Conservation (phyloP, 148 eudicot species). For the Heliosperma pusillum region DNA sequence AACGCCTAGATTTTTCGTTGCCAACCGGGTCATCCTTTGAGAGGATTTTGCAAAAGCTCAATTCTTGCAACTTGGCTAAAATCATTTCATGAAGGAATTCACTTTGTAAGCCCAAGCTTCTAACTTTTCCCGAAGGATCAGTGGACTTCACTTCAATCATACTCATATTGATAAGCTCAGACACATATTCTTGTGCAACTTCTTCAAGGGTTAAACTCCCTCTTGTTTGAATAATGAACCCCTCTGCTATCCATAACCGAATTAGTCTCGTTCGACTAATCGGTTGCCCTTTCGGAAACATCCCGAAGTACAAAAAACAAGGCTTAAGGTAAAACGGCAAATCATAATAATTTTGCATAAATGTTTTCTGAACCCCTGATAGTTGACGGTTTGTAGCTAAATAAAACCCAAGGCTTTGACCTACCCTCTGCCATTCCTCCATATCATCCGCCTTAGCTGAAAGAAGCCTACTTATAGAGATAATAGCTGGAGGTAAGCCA, state of each 20-base stretch:
- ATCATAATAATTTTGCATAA: constrained; percentile 17
- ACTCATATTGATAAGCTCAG: constrained; percentile 6
- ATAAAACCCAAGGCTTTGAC: constrained; percentile 22
- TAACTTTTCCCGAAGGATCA: constrained; percentile 5
- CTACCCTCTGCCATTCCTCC: constrained; percentile 30
- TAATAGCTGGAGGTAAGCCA: constrained; percentile 36
- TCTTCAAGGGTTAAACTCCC: constrained; percentile 14
- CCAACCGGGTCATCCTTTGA: neutral
- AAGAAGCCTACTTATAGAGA: constrained; percentile 26
- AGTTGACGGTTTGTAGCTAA: neutral
- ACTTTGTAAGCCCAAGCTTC: constrained; percentile 13
- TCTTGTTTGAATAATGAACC: constrained; percentile 5
- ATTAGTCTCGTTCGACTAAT: constrained; percentile 17
- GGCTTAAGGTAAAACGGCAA: constrained; percentile 25
- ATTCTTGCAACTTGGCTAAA: constrained; percentile 18
- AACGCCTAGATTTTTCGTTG: constrained; percentile 12
- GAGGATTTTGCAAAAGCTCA: constrained; percentile 19
- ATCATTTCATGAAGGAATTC: constrained; percentile 19
- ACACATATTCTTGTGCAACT: constrained; percentile 15
- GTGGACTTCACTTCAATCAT: constrained; percentile 5
- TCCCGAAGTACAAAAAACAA: constrained; percentile 28
- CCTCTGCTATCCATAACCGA: constrained; percentile 30
- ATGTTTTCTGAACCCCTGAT: constrained; percentile 5
- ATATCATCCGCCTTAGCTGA: constrained; percentile 18
- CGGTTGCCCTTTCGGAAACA: constrained; percentile 20